Percentiles rank a stretch among this genome's conserved stretches.
These are phyloP conservation scores for Mucor mucedo DNA, from an alignment of 371 early-diverging fungal genomes.

Conservation along the genomic window DNA sequence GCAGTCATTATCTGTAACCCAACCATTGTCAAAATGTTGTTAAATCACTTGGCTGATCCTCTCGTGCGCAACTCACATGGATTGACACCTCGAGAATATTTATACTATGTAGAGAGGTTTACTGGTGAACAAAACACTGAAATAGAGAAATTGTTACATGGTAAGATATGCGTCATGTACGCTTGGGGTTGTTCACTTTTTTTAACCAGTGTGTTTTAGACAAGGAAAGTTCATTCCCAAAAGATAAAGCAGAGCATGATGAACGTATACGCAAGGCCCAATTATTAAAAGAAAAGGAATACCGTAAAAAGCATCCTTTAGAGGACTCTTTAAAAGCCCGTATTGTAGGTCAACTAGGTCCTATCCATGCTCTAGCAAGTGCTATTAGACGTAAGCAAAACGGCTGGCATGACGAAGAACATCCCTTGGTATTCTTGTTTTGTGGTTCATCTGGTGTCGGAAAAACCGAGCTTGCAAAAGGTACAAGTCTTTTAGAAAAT, in stretches of 20 bases:
- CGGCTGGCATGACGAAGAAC: slow-evolving; percentile 68
- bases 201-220: slow-evolving; percentile 22
- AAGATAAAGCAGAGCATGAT: slow-evolving; percentile 51
- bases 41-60: slow-evolving; percentile 68
- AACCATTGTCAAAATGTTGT: slow-evolving; percentile 57
- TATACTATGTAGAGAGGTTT: slow-evolving; percentile 54
- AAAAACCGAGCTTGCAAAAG: slow-evolving; percentile 77
- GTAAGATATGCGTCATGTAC: slow-evolving; percentile 12
- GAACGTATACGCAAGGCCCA: slow-evolving; percentile 44
- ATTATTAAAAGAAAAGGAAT: slow-evolving; percentile 54
- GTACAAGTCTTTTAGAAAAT: slow-evolving; percentile 7
- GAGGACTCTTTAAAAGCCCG: slow-evolving; percentile 53
- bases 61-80: slow-evolving; percentile 49
- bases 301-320: slow-evolving; percentile 58
- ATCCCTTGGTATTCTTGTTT: slow-evolving; percentile 76
- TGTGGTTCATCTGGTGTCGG: slow-evolving; percentile 78
- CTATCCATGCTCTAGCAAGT: slow-evolving; percentile 64
- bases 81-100: slow-evolving; percentile 51
- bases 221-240: slow-evolving; percentile 43
- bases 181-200: not conserved
- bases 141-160: slow-evolving; percentile 44
- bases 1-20: slow-evolving; percentile 69
- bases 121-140: slow-evolving; percentile 52
- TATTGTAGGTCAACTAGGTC: slow-evolving; percentile 72
- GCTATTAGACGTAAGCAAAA: slow-evolving; percentile 70